A percentile compares a stretch with the other conserved stretches of the same genome.
Evolutionary conservation across 1,284 basidiomycete genomes (phyloP).

Genomic region (Agroathelia rolfsii): DNA sequence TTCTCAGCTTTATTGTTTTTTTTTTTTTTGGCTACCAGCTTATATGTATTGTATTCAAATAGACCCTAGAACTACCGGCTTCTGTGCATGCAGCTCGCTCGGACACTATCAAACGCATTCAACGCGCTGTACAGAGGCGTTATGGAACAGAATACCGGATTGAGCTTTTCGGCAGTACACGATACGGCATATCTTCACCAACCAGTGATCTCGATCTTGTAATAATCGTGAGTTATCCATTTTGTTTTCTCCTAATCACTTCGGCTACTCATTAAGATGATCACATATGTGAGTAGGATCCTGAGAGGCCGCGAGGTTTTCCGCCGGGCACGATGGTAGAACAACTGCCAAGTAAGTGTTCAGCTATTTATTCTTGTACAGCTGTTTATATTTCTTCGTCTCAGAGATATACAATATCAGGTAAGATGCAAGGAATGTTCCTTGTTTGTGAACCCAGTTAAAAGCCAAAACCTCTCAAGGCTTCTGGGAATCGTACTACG

Average conservation of each 20-base stretch:
- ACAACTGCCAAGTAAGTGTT: constrained; percentile 21
- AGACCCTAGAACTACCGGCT: no score
- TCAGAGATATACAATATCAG: constrained; percentile 28
- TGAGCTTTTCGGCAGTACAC: constrained; percentile 37
- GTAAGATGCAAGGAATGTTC: constrained; percentile 14
- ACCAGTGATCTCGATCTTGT: constrained; percentile 40
- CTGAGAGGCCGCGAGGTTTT: constrained; percentile 25
- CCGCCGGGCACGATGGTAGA: constrained; percentile 15
- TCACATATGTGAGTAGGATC: constrained; percentile 25
- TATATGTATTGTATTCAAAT: no score
- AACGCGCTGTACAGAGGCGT: constrained; percentile 17
- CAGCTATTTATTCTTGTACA: neutral
- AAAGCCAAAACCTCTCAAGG: constrained; percentile 19
- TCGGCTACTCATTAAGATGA: neutral
- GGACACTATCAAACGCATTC: no score
- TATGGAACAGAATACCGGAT: constrained; percentile 30
- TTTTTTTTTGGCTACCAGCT: no score
- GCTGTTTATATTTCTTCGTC: constrained; percentile 3
- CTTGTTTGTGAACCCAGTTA: neutral
- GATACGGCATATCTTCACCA: constrained; percentile 30
- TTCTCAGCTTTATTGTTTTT: no score
- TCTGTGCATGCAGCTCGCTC: no score
- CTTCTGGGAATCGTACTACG: constrained; percentile 22
- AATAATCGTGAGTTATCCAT: constrained; percentile 28
- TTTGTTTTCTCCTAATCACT: constrained; percentile 3